Percentiles rank a stretch among this genome's conserved stretches.
Conservation (phyloP, 345 rosid species). For the Alliaria petiolata region DNA sequence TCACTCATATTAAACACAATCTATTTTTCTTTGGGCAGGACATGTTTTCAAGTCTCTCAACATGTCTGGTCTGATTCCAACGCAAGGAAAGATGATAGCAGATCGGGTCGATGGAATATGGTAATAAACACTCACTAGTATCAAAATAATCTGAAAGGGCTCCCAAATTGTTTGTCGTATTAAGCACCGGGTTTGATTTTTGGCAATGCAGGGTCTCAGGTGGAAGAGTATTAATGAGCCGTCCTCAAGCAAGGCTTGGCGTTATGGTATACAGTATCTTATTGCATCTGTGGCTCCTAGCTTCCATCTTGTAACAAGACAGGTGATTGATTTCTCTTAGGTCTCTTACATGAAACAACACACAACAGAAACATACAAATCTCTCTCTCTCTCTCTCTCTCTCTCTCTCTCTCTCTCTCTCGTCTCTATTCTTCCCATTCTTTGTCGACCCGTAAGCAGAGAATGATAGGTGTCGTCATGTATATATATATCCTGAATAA, state of each 20-base stretch:
- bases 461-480: slow-evolving; percentile 25
- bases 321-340: slow-evolving; percentile 21
- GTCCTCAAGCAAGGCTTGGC: slow-evolving; percentile 83
- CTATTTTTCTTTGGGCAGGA: slow-evolving; percentile 42
- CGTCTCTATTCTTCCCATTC: slow-evolving; percentile 27
- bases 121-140: slow-evolving; percentile 44
- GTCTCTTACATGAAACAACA: slow-evolving; percentile 20
- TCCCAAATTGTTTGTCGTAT: not conserved
- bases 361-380: slow-evolving; percentile 11
- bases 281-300: slow-evolving; percentile 80
- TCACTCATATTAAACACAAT: not conserved
- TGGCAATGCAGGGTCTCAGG: slow-evolving; percentile 69
- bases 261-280: slow-evolving; percentile 66
- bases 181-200: not conserved
- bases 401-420: not conserved
- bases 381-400: not conserved
- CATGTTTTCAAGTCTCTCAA: slow-evolving; percentile 82
- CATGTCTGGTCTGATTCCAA: slow-evolving; percentile 81
- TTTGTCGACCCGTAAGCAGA: slow-evolving; percentile 27
- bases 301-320: slow-evolving; percentile 55
- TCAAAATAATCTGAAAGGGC: not conserved
- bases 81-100: slow-evolving; percentile 82
- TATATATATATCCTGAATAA: slow-evolving; percentile 25
- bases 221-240: slow-evolving; percentile 69
- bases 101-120: slow-evolving; percentile 90